A percentile compares a stretch with the other conserved stretches of the same genome.
Conservation (phyloP, 345 rosid genomes). For the Excoecaria cochinchinensis region DNA sequence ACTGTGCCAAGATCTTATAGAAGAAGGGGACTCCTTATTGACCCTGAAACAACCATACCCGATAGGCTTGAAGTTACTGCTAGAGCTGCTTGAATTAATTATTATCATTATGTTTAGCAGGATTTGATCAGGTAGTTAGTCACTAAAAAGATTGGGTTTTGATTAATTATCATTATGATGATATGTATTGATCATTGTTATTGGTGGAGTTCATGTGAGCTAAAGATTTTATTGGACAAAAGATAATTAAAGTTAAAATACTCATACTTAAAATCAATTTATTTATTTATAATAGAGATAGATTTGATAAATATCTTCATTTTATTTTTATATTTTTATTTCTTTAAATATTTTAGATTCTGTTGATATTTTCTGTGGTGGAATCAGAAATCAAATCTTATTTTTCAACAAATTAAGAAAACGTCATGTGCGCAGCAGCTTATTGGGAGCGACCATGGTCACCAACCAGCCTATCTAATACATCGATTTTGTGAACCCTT, state of each 20-base stretch:
- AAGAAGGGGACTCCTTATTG: slow-evolving; percentile 43
- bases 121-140: not conserved
- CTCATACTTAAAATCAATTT: no score
- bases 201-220: not conserved
- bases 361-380: not conserved
- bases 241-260: no score
- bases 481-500: no score
- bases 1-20: slow-evolving; percentile 48
- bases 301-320: no score
- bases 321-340: no score
- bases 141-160: not conserved
- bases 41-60: slow-evolving; percentile 48
- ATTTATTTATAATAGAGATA: no score
- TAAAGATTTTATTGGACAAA: no score
- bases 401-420: not conserved
- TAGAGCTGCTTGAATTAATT: slow-evolving; percentile 63
- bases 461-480: no score
- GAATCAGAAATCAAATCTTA: not conserved
- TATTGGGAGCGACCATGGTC: no score
- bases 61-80: slow-evolving; percentile 58
- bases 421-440: slow-evolving; percentile 9
- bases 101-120: not conserved
- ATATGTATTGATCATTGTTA: not conserved
- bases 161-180: no score
- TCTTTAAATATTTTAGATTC: no score